Base-by-base conservation (phyloP, 176 grass and related monocot genomes). In the Leersia perrieri region DNA sequence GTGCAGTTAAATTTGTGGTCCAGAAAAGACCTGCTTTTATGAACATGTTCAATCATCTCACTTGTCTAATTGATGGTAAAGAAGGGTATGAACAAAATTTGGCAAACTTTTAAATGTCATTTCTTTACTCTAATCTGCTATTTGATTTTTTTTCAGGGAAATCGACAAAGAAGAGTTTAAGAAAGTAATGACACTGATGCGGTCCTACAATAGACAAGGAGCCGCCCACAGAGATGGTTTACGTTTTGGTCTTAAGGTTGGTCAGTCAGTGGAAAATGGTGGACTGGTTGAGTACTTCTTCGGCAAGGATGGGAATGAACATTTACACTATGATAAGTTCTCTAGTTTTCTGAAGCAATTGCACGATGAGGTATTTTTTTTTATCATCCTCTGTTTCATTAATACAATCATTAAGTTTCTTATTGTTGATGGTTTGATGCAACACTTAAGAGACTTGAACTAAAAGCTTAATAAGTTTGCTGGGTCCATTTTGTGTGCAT, bases 161-260 rank as follows among this genome's bases (percentile, higher is more conserved):
- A 98, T 95, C 74, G 92, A 98, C 49, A 91, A 86, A 89, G 92
- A 95, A 28, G 95, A 98, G 74, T 98, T 98, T 87, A 98, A 92
- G 89, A 93, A 95, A 89, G 92, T 98, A 69, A 98, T 98, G 95
- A 53, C 86, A 65, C 75, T 95, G 84, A 95, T 98, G 95, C 81
- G 95, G 49, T 88, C 90, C 66, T 86, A 93, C 78, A 93, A 93
- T 73, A 91, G 95, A 80, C 95, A 98, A 91, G 95, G 95, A 63
- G 75, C 90, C 83, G 42, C 83, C 32, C 95, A 98, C 61, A 95
- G 86, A 60, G 90, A 98, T 88, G 92, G 95, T 61, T 82, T 91
- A 74, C 92, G 92, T 32, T 69, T 90, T 86, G 88, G 95, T 73
- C 89, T 89, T 71, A 98, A 91, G 75, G 68, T 86, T 88, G 74